Evolutionary conservation across 257 asterid species (phyloP), one percentile per base, ranked within the genome.

Genomic region (Lycium barbarum): DNA sequence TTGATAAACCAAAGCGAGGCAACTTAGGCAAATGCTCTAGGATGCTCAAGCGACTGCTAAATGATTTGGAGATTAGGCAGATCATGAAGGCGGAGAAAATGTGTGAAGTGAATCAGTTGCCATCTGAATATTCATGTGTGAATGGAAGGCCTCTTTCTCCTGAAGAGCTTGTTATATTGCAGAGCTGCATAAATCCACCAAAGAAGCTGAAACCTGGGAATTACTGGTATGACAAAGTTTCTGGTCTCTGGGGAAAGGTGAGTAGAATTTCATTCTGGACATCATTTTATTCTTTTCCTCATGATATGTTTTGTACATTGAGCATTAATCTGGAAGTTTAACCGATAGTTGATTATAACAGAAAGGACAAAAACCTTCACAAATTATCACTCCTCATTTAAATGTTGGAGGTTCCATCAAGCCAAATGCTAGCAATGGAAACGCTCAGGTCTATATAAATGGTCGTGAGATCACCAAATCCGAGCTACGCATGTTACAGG

Each of bases 281-380:
- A 54, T 18, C 36, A 51, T 26, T 62, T 72, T 47, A 43, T 53
- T 84, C 43, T 67, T 63, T 57, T 70, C 17, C 51, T 68, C 12
- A 18, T 58, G 17, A 72, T 76, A 3, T 53, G 11, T 79, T 88
- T 13, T 79, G 49, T 47, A 71, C n/a, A 51, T 74, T 58, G 43
- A 62, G 83, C 22, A 36, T 2, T 40, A 14, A 58, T 83, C 49
- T 49, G 81, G 53, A 84, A 87, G 38, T 80, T 82, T 82, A 63
- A 79, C 6, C 47, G 70, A 84, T 81, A 84, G 74, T 83, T 92
- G 82, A 71, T 78, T 85, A 61, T 91, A 84, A 87, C 93, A 97
- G 99, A 97, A 97, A 87, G 98, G 98, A 43, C 96, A 94, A 85
- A 97, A 95, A 87, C 99, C 99, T 84, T 86, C 93, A 51, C 98